Evolutionary conservation across 805 yeast genomes (phyloP).

Genomic region (Ogataea haglerorum): DNA sequence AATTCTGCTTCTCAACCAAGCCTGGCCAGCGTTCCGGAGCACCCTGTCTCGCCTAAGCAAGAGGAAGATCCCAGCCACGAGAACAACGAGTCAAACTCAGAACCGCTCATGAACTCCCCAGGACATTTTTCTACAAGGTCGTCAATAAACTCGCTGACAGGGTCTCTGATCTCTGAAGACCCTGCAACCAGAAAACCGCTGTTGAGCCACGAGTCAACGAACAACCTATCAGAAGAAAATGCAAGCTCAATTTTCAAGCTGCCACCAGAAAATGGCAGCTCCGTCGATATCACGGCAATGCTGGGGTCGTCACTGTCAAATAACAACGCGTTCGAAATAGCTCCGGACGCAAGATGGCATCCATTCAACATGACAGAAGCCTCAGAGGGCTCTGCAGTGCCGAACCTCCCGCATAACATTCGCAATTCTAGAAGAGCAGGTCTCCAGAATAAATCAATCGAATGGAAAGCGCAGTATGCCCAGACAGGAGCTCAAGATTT

Average conservation of each 20-base stretch:
- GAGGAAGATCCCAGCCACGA: background rate
- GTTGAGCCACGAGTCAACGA: conserved; percentile 17
- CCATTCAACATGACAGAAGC: conserved; percentile 17
- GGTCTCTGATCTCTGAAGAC: conserved; percentile 20
- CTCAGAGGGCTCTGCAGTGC: background rate
- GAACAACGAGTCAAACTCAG: background rate
- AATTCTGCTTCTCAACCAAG: conserved; percentile 1
- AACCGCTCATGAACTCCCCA: conserved; percentile 1
- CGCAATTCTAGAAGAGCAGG: conserved; percentile 2
- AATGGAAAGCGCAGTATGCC: conserved; percentile 4
- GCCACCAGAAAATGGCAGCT: conserved; percentile 25
- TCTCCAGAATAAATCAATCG: background rate
- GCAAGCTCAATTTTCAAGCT: conserved; percentile 3
- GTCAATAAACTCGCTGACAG: conserved; percentile 16
- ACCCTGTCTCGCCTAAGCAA: background rate
- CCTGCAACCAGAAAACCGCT: conserved; percentile 18
- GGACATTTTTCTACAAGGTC: conserved; percentile 19
- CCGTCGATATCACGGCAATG: conserved; percentile 25
- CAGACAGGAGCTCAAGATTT: background rate
- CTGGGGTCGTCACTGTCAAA: conserved; percentile 18
- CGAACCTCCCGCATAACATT: conserved; percentile 1
- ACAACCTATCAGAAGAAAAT: conserved; percentile 9
- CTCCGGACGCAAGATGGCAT: conserved; percentile 23
- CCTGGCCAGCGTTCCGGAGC: background rate
- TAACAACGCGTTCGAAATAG: conserved; percentile 1